phyloP scores from a whole-genome alignment of 2,329 filamentous ascomycete genomes.

The Beauveria sp. region DNA sequence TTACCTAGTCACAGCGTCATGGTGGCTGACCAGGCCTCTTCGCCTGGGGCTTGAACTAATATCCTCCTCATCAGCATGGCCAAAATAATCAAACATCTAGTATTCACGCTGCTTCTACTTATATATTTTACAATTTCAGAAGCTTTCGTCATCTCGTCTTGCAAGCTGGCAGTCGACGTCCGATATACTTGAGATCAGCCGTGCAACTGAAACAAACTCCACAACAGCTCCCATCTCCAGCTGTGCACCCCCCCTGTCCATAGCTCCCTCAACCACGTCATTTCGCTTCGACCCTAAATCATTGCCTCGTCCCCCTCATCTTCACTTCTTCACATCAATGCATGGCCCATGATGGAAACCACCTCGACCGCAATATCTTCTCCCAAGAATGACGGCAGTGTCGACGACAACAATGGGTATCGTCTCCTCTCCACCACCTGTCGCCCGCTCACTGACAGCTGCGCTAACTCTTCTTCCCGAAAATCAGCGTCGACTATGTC shows the following conservation, averaged over 20 bases:
- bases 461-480: conserved; percentile 9
- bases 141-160: not conserved
- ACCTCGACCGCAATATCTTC: not conserved
- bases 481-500: conserved; percentile 72
- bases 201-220: not conserved
- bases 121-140: too few species aligned
- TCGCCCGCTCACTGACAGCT: not conserved
- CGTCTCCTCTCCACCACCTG: not conserved
- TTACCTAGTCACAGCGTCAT: conserved; percentile 1
- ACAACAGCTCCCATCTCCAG: conserved; percentile 2
- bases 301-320: not conserved
- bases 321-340: not conserved
- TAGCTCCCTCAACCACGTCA: conserved; percentile 4
- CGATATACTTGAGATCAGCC: not conserved
- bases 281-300: not conserved
- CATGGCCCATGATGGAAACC: not conserved
- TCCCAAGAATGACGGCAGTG: conserved; percentile 7
- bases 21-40: not conserved
- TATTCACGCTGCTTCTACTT: not conserved
- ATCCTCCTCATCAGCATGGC: not conserved
- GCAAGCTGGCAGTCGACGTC: too few species aligned
- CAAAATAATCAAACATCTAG: not conserved
- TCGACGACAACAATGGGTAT: conserved; percentile 10
- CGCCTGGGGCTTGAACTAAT: not conserved
- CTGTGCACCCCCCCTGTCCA: not conserved